Base-by-base conservation (phyloP, 176 grass and related monocot species). In the Carex littledalei region DNA sequence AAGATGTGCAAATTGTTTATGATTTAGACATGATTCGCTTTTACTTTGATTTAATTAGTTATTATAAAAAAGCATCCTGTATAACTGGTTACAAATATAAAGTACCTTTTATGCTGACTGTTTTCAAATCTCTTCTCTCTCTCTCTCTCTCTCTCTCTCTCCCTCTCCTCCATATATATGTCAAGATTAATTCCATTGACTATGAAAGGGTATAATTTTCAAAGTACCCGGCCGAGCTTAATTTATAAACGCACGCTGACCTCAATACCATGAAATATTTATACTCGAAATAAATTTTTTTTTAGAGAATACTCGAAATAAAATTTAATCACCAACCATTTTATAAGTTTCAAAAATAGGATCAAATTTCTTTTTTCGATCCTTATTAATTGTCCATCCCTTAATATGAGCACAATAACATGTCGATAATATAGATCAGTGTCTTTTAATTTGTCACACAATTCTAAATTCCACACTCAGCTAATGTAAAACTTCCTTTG, bases 1-100 rank as follows among this genome's bases (percentile, higher is more conserved):
- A 54, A 83, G 63, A 29, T 37, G 14, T 69, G 63, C 81, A 83
- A 69, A 50, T 83, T 83, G 81, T 83, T 83, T 83, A 83, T 83
- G 81, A 83, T 83, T 68, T 83, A 68, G 81, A 83, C 81, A 83
- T 69, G 81, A 83, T 83, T 20, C 63, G 7, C 26, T 43, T 83
- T 67, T 83, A 54, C 81, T 47, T 67, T 47, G 24, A 83, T 69
- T 83, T 65, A 26, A 26, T 26, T 26, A 15, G 41, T 49, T 83
- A 62, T 65, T 79, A 81, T 63, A 81, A 31, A 54, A 54, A 53
- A 52, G 41, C 14, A 83, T 83, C 41, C 1, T 3, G 39, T 34
- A 83, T 52, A 31, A 55, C 3, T 76, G 72, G 47, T 76, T 18
- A 83, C 13, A 66, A 83, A 68, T 32, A 78, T 56, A 78, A 78